phyloP scores from a whole-genome alignment of 495 filamentous ascomycete species.

The Penicillium tannophilum region DNA sequence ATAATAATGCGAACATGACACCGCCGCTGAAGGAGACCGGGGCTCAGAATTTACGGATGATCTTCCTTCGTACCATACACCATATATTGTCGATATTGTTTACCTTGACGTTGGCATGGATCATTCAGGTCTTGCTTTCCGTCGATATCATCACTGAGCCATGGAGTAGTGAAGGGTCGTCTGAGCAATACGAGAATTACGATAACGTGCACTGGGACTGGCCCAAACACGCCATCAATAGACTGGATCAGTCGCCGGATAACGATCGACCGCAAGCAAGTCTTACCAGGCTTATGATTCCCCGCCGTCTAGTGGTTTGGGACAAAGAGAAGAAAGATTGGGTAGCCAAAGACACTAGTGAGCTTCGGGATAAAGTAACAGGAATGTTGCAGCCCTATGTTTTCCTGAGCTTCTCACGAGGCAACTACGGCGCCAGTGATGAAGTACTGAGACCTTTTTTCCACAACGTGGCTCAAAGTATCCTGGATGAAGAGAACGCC shows the following conservation, averaged over 20 bases:
- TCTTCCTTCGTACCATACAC: conserved; percentile 10
- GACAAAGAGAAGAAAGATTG: conserved; percentile 4
- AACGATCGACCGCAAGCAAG: conserved; percentile 14
- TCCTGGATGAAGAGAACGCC: conserved; percentile 8
- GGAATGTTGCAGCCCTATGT: conserved; percentile 18
- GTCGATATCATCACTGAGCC: conserved; percentile 14
- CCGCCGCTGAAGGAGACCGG: not conserved
- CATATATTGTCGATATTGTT: conserved; percentile 8
- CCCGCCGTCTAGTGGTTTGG: conserved; percentile 17
- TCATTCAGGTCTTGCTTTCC: conserved; percentile 17
- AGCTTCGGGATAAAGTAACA: conserved; percentile 14
- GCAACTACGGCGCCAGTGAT: conserved; percentile 6
- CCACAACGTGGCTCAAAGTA: conserved; percentile 6
- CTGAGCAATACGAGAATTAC: conserved; percentile 11
- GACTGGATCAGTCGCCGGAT: conserved; percentile 15
- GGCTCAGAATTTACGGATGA: not conserved
- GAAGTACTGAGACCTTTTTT: conserved; percentile 13
- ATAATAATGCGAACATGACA: not conserved
- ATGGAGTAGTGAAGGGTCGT: conserved; percentile 13
- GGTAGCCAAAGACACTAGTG: conserved; percentile 7
- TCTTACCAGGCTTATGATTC: conserved; percentile 13
- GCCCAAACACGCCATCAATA: conserved; percentile 19
- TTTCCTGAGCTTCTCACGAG: conserved; percentile 20
- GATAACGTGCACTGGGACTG: conserved; percentile 20
- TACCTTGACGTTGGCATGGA: conserved; percentile 15